Percentiles rank a stretch among this genome's conserved stretches.
phyloP scores from a whole-genome alignment of 192 early-diverging fungal species.

The Oehlia diaphana region DNA sequence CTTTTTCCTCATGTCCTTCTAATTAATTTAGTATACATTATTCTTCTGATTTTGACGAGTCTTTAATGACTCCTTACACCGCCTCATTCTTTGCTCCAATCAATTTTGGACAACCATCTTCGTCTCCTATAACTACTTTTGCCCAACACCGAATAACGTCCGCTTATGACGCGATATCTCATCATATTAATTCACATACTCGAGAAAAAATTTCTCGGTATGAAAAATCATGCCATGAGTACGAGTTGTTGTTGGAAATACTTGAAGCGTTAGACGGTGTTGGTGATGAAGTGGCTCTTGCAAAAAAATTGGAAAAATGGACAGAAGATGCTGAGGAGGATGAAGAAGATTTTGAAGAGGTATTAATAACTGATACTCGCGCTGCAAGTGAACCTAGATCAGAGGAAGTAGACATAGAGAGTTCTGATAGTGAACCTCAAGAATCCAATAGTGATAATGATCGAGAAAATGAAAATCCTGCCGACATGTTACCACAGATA shows the following conservation, averaged over 20 bases:
- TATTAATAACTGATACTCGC: not conserved
- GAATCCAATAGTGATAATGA: not conserved
- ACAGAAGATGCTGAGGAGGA: not conserved
- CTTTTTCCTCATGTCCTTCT: not conserved
- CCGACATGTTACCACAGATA: not conserved
- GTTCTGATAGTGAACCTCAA: not conserved
- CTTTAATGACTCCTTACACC: conserved; percentile 1
- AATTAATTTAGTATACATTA: conserved; percentile 12
- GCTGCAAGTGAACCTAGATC: not conserved
- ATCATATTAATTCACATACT: conserved; percentile 28
- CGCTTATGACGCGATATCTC: conserved; percentile 15
- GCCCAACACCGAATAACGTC: conserved; percentile 8
- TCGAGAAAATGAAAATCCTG: not conserved
- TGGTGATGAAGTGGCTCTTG: conserved; percentile 12
- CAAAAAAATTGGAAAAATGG: conserved; percentile 26
- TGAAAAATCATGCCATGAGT: conserved; percentile 30
- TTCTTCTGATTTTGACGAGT: conserved; percentile 26
- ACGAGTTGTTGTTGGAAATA: conserved; percentile 29
- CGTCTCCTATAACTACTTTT: not conserved
- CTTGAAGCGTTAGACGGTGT: conserved; percentile 18
- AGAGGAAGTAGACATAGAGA: not conserved
- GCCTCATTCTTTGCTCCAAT: conserved; percentile 24
- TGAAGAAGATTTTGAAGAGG: not conserved
- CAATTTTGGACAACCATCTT: not conserved
- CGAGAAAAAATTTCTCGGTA: conserved; percentile 29